Evolutionary conservation across 371 early-diverging fungal genomes (phyloP), one percentile per base, ranked within the genome.

Genomic region (Actinomucor elegans): DNA sequence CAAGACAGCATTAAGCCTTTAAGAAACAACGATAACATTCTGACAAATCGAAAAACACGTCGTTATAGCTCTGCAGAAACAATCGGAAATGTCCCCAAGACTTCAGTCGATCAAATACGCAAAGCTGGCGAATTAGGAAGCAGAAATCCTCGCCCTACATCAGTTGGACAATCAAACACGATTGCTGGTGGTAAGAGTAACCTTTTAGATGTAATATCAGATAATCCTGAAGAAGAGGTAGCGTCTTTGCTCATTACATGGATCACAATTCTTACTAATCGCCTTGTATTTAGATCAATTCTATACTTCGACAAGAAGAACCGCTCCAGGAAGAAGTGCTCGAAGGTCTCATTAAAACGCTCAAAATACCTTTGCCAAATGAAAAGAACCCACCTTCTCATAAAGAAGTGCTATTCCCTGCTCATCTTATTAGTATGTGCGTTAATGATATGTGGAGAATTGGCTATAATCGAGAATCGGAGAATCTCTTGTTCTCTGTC

Each of bases 391-490:
- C 89, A 43, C 91, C 91, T 15, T 81, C 85, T 33, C 66, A 81
- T 55, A 91, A 91, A 50, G 96, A 97, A 61, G 82, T 97, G 41
- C 77, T 96, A 66, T 94, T 94, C 86, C 96, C 95, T 0, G 91
- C 97, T 4, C 94, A 94, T 61, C 64, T 94, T 64, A 93, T 96
- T 49, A 92, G 90, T 23, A 66, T 89, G 65, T 79, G 86, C 68
- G 83, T 92, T 14, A 86, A 82, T 17, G 90, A 93, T 67, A 85
- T 94, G 88, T 87, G 93, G 83, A 84, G 84, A 63, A 79, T 85
- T 67, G 90, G 92, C 31, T 79, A 89, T 57, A 77, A 85, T 40
- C 80, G 83, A 28, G 87, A 91, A 48, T 93, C 94, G 48, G 88
- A 90, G 60, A 84, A 84, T 21, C 66, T 95, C 24, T 74, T 94